A percentile compares a stretch with the other conserved stretches of the same genome.
These are phyloP conservation scores for Pelargonium myrrhifolium DNA, from an alignment of 441 rosid species.

Conservation along the genomic window DNA sequence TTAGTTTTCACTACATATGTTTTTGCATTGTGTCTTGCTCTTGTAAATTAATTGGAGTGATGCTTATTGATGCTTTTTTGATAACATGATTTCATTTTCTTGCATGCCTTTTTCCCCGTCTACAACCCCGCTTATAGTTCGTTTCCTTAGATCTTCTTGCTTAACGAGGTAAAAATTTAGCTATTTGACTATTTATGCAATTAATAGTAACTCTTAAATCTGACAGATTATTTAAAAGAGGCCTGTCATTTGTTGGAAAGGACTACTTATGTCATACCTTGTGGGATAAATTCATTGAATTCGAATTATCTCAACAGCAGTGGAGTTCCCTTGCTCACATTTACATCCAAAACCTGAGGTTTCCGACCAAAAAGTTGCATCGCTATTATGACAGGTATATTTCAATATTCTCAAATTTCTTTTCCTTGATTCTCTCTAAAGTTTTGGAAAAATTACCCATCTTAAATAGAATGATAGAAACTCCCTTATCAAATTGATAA, in stretches of 20 bases:
- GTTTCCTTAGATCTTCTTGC: constrained; percentile 1
- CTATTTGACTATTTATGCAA: background rate
- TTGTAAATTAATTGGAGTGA: no score
- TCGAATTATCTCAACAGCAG: constrained; percentile 46
- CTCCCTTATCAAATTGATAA: constrained; percentile 4
- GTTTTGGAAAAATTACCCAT: background rate
- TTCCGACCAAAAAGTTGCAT: constrained; percentile 67
- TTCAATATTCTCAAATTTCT: background rate
- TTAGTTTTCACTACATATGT: no score
- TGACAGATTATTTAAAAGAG: constrained; percentile 70
- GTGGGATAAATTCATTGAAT: constrained; percentile 81
- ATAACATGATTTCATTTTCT: background rate
- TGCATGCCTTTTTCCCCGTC: background rate
- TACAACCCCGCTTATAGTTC: background rate
- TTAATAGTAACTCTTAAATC: constrained; percentile 7
- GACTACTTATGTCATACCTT: constrained; percentile 57
- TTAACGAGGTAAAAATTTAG: background rate
- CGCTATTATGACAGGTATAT: constrained; percentile 60
- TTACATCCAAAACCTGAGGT: constrained; percentile 55
- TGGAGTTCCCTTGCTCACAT: constrained; percentile 68
- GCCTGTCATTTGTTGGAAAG: constrained; percentile 71
- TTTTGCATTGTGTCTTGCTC: no score
- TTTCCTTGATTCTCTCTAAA: background rate
- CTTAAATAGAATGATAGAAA: background rate
- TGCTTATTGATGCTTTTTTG: background rate